A percentile compares a stretch with the other conserved stretches of the same genome.
Evolutionary conservation across 306 rosid species (phyloP).

Genomic region (Citrullus mucosospermus): DNA sequence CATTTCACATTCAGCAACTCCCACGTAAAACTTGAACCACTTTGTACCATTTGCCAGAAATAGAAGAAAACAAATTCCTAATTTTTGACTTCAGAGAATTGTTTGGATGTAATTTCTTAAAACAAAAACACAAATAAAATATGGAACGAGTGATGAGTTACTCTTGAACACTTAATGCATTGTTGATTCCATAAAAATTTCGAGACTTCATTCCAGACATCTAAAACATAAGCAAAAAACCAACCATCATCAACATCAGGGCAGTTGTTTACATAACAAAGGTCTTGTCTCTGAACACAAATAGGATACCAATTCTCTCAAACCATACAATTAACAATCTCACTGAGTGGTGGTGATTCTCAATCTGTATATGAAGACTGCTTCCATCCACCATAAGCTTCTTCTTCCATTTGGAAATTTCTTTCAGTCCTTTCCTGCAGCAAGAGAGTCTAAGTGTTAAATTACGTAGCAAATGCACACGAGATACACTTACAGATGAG

Average conservation of each 20-base stretch:
- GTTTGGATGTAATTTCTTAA: neutral
- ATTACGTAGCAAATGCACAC: neutral
- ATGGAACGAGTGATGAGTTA: neutral
- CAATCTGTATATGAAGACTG: conserved; percentile 19
- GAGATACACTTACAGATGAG: neutral
- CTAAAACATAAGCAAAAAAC: neutral
- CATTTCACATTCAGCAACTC: neutral
- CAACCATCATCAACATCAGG: neutral
- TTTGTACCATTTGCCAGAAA: conserved; percentile 8
- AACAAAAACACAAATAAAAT: neutral
- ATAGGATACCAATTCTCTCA: neutral
- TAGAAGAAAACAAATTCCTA: conserved; percentile 5
- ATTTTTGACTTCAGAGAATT: neutral
- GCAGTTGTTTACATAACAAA: neutral
- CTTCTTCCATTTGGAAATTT: conserved; percentile 12
- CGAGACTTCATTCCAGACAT: neutral
- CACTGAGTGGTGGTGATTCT: neutral
- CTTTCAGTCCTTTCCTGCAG: neutral
- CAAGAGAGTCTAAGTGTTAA: neutral
- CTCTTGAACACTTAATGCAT: neutral
- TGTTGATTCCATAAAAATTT: neutral
- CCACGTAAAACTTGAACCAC: neutral
- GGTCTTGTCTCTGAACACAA: neutral
- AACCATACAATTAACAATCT: neutral
- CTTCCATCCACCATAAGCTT: conserved; percentile 57